A percentile compares a stretch with the other conserved stretches of the same genome.
Conservation (phyloP, 2,329 filamentous ascomycete species). For the Xylariaceae sp. region DNA sequence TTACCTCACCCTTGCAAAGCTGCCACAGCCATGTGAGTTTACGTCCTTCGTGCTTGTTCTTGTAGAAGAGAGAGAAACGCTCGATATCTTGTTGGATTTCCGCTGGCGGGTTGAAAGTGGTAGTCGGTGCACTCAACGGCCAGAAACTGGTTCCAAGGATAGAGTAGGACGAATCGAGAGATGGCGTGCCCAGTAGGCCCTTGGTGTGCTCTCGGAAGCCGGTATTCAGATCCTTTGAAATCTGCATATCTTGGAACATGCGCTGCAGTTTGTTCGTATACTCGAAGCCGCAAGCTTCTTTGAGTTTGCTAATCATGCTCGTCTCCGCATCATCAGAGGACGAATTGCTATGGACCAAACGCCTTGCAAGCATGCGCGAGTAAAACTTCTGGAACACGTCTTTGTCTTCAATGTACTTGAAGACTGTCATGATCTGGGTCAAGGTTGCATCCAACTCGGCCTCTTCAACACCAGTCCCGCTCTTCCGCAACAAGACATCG, state of each 20-base stretch:
- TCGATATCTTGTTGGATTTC: conserved; percentile 87
- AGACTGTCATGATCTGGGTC: conserved; percentile 96
- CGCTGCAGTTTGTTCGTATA: conserved; percentile 99
- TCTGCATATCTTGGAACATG: conserved; percentile 99
- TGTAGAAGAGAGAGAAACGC: conserved; percentile 87
- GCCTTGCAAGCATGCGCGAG: conserved; percentile 91
- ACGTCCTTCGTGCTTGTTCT: conserved; percentile 91
- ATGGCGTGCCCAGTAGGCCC: conserved; percentile 62
- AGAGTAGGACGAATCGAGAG: conserved; percentile 84
- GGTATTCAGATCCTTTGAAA: conserved; percentile 92
- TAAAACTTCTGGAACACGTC: conserved; percentile 99
- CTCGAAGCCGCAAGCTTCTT: conserved; percentile 97
- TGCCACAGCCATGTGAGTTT: conserved; percentile 99
- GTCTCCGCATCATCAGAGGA: conserved; percentile 97
- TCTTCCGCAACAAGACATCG: conserved; percentile 89
- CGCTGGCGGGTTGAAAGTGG: conserved; percentile 81
- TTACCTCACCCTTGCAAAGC: conserved; percentile 94
- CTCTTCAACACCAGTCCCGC: conserved; percentile 88
- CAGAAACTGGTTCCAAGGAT: conserved; percentile 96
- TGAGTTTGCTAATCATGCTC: conserved; percentile 98
- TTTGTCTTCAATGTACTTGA: conserved; percentile 99
- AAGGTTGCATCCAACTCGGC: conserved; percentile 87
- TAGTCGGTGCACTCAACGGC: conserved; percentile 84
- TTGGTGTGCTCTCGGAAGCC: conserved; percentile 77
- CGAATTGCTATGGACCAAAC: conserved; percentile 90